These are phyloP conservation scores for Apiospora rasikravindrae DNA, from an alignment of 2,329 filamentous ascomycete species.

Conservation along the genomic window DNA sequence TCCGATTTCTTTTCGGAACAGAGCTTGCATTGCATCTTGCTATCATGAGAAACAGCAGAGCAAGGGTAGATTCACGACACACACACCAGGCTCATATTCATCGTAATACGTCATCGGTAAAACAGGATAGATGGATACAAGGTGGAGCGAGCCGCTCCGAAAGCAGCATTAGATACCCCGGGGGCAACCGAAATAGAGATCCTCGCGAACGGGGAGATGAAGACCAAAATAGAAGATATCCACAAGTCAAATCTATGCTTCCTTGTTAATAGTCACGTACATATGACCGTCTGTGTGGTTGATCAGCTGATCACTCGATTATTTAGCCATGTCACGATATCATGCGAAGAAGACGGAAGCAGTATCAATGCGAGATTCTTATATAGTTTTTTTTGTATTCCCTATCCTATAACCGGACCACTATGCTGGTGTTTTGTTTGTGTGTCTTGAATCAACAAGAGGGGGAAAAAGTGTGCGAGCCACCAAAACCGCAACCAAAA, in stretches of 20 bases:
- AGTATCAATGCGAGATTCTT: neutral
- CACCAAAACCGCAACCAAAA: constrained; percentile 15
- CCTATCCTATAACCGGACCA: constrained; percentile 13
- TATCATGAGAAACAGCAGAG: too few species aligned
- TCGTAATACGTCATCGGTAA: neutral
- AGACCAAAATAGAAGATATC: neutral
- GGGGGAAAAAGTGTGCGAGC: neutral
- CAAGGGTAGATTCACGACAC: too few species aligned
- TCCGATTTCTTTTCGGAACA: too few species aligned
- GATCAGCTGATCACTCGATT: neutral
- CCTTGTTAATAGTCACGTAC: neutral
- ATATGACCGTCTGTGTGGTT: neutral
- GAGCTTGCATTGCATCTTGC: too few species aligned
- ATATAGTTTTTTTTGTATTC: constrained; percentile 1
- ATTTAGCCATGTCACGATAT: constrained; percentile 13
- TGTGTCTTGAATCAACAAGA: constrained; percentile 14
- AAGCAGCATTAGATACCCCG: neutral
- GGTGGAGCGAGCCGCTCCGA: neutral
- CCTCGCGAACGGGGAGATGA: neutral
- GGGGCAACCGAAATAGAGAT: neutral
- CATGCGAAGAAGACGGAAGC: neutral
- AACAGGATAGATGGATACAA: neutral
- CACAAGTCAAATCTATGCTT: neutral
- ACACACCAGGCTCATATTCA: neutral
- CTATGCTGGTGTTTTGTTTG: constrained; percentile 7